Evolutionary conservation across 768 basidiomycete species (phyloP).

Genomic region (Leccinum fibrillosum): DNA sequence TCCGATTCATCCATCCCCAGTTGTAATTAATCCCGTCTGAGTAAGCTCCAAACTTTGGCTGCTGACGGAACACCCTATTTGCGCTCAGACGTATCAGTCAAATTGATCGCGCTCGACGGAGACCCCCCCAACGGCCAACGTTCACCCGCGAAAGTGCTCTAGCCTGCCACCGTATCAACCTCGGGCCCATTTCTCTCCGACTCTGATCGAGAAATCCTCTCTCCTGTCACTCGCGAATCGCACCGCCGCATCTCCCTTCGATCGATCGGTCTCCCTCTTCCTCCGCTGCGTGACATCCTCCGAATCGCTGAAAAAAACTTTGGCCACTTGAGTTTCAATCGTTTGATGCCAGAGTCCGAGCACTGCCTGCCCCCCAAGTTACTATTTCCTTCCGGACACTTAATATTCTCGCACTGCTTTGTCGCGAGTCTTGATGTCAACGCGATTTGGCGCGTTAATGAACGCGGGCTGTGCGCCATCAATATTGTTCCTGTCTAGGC

Average conservation of each 20-base stretch:
- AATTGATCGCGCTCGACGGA: background rate
- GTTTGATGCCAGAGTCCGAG: constrained; percentile 5
- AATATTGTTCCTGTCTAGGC: background rate
- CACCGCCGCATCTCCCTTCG: background rate
- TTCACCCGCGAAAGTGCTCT: constrained; percentile 9
- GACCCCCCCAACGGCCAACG: background rate
- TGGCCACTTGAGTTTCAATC: background rate
- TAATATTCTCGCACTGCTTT: constrained; percentile 4
- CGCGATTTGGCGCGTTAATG: constrained; percentile 10
- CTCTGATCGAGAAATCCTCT: constrained; percentile 12
- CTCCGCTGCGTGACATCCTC: background rate
- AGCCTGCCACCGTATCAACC: background rate
- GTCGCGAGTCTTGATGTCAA: constrained; percentile 1
- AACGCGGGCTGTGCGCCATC: constrained; percentile 14
- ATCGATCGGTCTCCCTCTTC: background rate
- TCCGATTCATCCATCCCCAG: background rate
- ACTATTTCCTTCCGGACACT: background rate
- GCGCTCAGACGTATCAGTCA: constrained; percentile 1
- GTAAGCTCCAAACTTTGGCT: background rate
- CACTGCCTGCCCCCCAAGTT: constrained; percentile 4
- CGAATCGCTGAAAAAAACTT: background rate
- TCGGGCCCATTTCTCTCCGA: background rate
- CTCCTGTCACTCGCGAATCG: constrained; percentile 9
- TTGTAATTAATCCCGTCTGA: background rate
- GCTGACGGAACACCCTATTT: constrained; percentile 5